Percentiles rank a stretch among this genome's conserved stretches.
Conservation (phyloP, 1,284 basidiomycete species). For the Ceratobasidium sp. region DNA sequence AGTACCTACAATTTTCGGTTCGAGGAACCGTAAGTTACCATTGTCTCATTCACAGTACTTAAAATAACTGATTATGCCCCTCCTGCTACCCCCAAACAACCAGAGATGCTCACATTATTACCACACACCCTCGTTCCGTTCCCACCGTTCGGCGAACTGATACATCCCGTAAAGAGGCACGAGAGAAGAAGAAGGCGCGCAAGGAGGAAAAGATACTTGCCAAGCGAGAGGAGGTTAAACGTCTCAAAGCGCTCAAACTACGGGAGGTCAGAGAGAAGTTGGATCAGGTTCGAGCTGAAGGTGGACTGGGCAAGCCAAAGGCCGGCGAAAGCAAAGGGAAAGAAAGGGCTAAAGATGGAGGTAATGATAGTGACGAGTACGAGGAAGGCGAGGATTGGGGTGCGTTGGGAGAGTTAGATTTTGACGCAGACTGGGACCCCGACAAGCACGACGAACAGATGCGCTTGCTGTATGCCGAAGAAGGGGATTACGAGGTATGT, state of each 20-base stretch:
- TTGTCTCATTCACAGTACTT: conserved; percentile 22
- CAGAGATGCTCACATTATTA: conserved; percentile 81
- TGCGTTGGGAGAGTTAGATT: conserved; percentile 75
- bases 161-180: conserved; percentile 83
- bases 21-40: conserved; percentile 83
- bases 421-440: conserved; percentile 89
- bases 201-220: conserved; percentile 84
- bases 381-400: conserved; percentile 36
- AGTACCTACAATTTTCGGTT: conserved; percentile 94
- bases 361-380: neutral
- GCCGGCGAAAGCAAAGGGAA: conserved; percentile 50
- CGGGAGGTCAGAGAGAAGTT: conserved; percentile 85
- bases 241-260: conserved; percentile 86
- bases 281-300: conserved; percentile 77
- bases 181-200: conserved; percentile 79
- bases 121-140: conserved; percentile 83
- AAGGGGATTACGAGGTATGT: conserved; percentile 62
- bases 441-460: conserved; percentile 84
- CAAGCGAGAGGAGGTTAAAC: conserved; percentile 83
- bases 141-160: conserved; percentile 82
- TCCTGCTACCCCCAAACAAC: neutral
- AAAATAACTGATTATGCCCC: conserved; percentile 26
- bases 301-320: conserved; percentile 61
- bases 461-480: conserved; percentile 76
- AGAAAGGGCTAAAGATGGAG: neutral